Conservation (phyloP, 139 green algal species). For the Choricystis sp. region DNA sequence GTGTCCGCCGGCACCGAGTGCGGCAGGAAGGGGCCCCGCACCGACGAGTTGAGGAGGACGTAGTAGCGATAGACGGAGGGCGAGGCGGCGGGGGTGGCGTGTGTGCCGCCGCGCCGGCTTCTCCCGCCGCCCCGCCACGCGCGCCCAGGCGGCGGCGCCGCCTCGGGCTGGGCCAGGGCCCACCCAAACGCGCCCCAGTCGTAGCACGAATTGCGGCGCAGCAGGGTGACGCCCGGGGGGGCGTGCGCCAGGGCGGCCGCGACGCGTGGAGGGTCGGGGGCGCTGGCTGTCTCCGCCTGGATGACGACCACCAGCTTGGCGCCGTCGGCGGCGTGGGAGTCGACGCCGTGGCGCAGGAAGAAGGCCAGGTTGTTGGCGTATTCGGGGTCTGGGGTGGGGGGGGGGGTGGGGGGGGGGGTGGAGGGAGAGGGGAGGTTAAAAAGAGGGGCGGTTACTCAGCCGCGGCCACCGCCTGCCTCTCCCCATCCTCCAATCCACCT, state of each 20-base stretch:
- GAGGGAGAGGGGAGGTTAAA: no score
- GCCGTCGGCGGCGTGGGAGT: not conserved
- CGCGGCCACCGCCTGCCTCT: no score
- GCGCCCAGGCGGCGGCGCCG: no score
- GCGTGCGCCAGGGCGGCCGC: not conserved
- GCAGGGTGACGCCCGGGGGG: not conserved
- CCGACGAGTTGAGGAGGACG: not conserved
- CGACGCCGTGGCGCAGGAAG: not conserved
- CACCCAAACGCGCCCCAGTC: not conserved
- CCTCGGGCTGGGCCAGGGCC: not conserved
- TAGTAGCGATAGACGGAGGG: not conserved
- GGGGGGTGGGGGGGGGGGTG: no score
- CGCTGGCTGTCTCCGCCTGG: not conserved
- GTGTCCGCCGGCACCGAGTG: not conserved
- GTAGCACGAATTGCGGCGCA: not conserved
- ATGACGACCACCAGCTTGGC: not conserved
- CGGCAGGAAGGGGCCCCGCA: not conserved
- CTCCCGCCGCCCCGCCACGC: no score
- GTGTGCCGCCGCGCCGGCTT: no score
- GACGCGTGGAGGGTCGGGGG: not conserved
- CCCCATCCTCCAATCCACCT: no score
- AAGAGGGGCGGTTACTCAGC: no score
- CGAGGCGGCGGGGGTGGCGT: no score
- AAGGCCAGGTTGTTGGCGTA: not conserved
- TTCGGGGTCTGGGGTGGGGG: not conserved